A percentile compares a stretch with the other conserved stretches of the same genome.
phyloP scores from a whole-genome alignment of 306 rosid genomes.

The Acacia melanoxylon region DNA sequence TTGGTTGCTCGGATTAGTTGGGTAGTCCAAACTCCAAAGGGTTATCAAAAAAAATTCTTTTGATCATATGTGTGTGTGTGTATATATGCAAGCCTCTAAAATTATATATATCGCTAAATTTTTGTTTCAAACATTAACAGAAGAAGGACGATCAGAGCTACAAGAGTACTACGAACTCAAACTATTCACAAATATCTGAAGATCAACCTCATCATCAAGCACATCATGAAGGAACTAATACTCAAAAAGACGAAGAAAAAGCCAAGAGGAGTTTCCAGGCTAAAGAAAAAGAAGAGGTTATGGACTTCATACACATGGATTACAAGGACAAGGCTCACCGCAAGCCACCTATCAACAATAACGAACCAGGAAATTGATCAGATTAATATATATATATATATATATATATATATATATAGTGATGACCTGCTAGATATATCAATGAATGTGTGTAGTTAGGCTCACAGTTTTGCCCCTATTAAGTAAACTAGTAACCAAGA shows the following conservation, averaged over 20 bases:
- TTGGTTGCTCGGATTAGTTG: too few relatives aligned
- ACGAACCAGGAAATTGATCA: slow-evolving; percentile 55
- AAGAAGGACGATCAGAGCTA: slow-evolving; percentile 24
- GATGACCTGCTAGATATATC: not conserved
- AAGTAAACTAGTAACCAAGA: not conserved
- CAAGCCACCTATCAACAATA: slow-evolving; percentile 72
- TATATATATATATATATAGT: not conserved
- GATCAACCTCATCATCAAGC: not conserved
- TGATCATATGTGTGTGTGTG: too few relatives aligned
- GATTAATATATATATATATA: not conserved
- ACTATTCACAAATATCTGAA: slow-evolving; percentile 12
- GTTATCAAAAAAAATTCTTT: too few relatives aligned
- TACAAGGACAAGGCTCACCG: slow-evolving; percentile 56
- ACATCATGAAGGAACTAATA: not conserved
- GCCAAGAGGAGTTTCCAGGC: slow-evolving; percentile 41
- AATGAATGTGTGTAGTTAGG: slow-evolving; percentile 5
- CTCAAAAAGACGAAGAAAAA: slow-evolving; percentile 36
- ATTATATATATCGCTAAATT: not conserved
- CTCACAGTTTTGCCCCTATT: slow-evolving; percentile 39
- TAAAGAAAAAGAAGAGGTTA: slow-evolving; percentile 48
- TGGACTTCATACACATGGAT: slow-evolving; percentile 56
- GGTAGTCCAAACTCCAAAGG: too few relatives aligned
- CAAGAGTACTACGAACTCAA: not conserved
- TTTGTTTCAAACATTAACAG: slow-evolving; percentile 7
- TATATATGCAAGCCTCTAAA: not conserved